Conservation (phyloP, 371 early-diverging fungal species). For the Mortierella sp. region DNA sequence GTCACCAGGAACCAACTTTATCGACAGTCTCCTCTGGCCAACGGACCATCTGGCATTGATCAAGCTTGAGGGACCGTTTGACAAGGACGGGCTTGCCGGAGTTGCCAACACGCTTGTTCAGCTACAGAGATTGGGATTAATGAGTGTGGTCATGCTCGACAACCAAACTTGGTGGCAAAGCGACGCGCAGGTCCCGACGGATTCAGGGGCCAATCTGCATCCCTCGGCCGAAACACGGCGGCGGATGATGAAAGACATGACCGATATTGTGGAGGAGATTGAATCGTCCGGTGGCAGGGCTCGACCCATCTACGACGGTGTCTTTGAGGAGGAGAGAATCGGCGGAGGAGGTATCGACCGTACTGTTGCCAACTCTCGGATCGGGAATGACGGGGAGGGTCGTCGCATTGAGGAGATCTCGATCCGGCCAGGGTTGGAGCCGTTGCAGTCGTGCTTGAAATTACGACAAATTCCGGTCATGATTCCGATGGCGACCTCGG, state of each 20-base stretch:
- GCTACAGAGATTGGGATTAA: conserved; percentile 77
- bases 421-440: conserved; percentile 46
- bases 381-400: background rate
- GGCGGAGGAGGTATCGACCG: background rate
- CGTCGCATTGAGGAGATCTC: conserved; percentile 27
- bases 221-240: conserved; percentile 49
- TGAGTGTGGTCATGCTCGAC: conserved; percentile 78
- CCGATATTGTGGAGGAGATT: conserved; percentile 78
- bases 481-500: conserved; percentile 58
- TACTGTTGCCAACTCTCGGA: background rate
- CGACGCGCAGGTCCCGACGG: background rate
- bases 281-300: conserved; percentile 85
- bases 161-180: conserved; percentile 65
- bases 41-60: conserved; percentile 73
- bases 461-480: conserved; percentile 65
- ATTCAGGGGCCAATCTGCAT: conserved; percentile 5
- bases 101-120: conserved; percentile 76
- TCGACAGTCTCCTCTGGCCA: conserved; percentile 64
- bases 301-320: conserved; percentile 69
- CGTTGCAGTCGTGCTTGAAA: conserved; percentile 47
- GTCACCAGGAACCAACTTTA: conserved; percentile 54
- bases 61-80: conserved; percentile 70
- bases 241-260: conserved; percentile 70
- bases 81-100: conserved; percentile 62
- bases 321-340: conserved; percentile 58